Evolutionary conservation across 495 filamentous ascomycete species (phyloP).

Genomic region (Amniculicola lignicola): DNA sequence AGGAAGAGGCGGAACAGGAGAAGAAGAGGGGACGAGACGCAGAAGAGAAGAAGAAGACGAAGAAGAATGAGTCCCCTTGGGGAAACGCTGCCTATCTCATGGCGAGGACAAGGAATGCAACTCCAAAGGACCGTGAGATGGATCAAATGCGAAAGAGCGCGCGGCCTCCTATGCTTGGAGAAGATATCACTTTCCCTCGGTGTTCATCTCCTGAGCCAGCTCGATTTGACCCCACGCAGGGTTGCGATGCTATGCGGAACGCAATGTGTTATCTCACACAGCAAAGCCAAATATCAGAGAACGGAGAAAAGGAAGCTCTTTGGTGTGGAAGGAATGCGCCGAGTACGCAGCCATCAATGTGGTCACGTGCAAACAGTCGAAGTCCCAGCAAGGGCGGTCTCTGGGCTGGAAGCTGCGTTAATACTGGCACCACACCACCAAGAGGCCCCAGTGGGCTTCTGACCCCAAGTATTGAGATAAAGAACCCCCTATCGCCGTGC

Average conservation of each 20-base stretch:
- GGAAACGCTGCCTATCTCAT: slow-evolving; percentile 27
- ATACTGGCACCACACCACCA: slow-evolving; percentile 30
- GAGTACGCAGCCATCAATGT: slow-evolving; percentile 17
- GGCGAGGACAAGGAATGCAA: slow-evolving; percentile 38
- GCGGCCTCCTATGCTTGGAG: slow-evolving; percentile 80
- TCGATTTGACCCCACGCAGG: slow-evolving; percentile 62
- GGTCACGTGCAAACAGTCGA: slow-evolving; percentile 27
- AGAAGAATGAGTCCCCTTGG: slow-evolving; percentile 42
- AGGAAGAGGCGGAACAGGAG: slow-evolving; percentile 36
- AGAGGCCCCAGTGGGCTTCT: slow-evolving; percentile 38
- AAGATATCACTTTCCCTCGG: slow-evolving; percentile 68
- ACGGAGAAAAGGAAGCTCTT: slow-evolving; percentile 37
- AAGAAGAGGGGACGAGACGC: slow-evolving; percentile 21
- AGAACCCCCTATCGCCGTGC: slow-evolving; percentile 32
- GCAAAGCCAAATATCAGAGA: slow-evolving; percentile 33
- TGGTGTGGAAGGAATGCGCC: slow-evolving; percentile 33
- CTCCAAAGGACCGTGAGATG: slow-evolving; percentile 48
- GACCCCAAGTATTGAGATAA: slow-evolving; percentile 34
- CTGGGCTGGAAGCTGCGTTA: slow-evolving; percentile 44
- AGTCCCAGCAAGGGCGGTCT: slow-evolving; percentile 35
- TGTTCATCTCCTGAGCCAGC: slow-evolving; percentile 78
- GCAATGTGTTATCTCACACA: slow-evolving; percentile 49
- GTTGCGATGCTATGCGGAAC: slow-evolving; percentile 42
- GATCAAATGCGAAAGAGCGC: slow-evolving; percentile 52
- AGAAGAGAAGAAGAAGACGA: slow-evolving; percentile 50